These are phyloP conservation scores for Spinellus fusiger DNA, from an alignment of 192 early-diverging fungal species.

Conservation along the genomic window DNA sequence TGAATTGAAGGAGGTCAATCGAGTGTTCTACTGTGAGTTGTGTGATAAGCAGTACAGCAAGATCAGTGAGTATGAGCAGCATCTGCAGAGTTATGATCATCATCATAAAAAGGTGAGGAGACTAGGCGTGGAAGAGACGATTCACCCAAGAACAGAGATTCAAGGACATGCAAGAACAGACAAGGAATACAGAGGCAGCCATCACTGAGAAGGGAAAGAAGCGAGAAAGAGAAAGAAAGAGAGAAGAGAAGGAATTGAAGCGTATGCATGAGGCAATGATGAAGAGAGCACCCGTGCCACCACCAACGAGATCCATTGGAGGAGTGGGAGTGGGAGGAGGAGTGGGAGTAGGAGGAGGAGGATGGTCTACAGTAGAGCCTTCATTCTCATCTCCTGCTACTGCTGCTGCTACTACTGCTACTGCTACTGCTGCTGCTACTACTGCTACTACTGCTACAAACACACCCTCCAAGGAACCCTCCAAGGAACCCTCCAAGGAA, in stretches of 20 bases:
- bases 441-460: neutral
- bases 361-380: conserved; percentile 2
- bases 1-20: conserved; percentile 53
- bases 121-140: neutral
- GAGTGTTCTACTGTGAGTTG: conserved; percentile 70
- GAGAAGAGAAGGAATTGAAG: conserved; percentile 64
- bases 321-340: neutral
- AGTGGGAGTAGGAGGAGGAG: neutral
- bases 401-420: neutral
- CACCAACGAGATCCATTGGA: neutral
- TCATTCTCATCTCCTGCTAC: neutral
- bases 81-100: conserved; percentile 75
- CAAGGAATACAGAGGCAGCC: conserved; percentile 28
- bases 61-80: conserved; percentile 70
- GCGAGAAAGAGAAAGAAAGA: conserved; percentile 54
- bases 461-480: too few relatives aligned
- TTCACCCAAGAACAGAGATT: conserved; percentile 66
- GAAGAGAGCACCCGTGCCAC: conserved; percentile 16
- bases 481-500: neutral
- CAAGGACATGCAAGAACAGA: conserved; percentile 69
- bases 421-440: neutral
- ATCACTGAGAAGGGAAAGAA: conserved; percentile 37
- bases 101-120: conserved; percentile 68
- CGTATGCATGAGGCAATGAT: conserved; percentile 61
- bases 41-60: conserved; percentile 80